Conservation (phyloP, 2,329 filamentous ascomycete genomes). For the Nemania sp. region DNA sequence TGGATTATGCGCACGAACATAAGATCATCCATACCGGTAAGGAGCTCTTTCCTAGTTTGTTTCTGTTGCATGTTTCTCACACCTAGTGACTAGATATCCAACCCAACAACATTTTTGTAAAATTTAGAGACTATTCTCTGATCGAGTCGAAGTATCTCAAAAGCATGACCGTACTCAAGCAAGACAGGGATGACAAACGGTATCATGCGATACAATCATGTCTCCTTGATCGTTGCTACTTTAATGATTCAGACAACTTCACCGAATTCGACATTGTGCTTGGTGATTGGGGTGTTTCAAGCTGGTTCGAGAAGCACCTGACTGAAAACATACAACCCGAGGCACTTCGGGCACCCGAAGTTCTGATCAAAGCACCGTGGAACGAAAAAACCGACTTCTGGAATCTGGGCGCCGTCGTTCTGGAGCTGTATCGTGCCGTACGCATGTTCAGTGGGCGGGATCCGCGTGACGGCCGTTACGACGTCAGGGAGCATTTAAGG, state of each 20-base stretch:
- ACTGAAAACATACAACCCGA: constrained; percentile 42
- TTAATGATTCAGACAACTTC: not conserved
- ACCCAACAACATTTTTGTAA: constrained; percentile 44
- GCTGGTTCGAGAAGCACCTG: constrained; percentile 40
- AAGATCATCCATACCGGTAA: constrained; percentile 27
- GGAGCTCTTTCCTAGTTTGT: too few species aligned
- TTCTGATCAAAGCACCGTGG: constrained; percentile 44
- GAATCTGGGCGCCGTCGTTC: constrained; percentile 44
- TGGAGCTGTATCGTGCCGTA: constrained; percentile 36
- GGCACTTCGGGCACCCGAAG: constrained; percentile 46
- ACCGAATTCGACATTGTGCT: constrained; percentile 41
- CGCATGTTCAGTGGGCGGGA: constrained; percentile 40
- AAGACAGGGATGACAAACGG: constrained; percentile 3
- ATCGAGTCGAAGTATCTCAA: constrained; percentile 38
- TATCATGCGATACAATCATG: constrained; percentile 6
- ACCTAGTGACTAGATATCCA: constrained; percentile 40
- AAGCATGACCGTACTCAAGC: constrained; percentile 17
- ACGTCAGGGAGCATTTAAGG: constrained; percentile 30
- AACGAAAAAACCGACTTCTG: constrained; percentile 40
- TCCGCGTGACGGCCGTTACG: constrained; percentile 27
- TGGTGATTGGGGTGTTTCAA: constrained; percentile 43
- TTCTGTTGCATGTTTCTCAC: not conserved
- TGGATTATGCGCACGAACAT: constrained; percentile 45
- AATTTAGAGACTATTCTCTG: constrained; percentile 39
- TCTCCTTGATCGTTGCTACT: constrained; percentile 10